Percentiles rank a stretch among this genome's conserved stretches.
phyloP scores from a whole-genome alignment of 1,284 basidiomycete species.

The Sanghuangporus baumii region DNA sequence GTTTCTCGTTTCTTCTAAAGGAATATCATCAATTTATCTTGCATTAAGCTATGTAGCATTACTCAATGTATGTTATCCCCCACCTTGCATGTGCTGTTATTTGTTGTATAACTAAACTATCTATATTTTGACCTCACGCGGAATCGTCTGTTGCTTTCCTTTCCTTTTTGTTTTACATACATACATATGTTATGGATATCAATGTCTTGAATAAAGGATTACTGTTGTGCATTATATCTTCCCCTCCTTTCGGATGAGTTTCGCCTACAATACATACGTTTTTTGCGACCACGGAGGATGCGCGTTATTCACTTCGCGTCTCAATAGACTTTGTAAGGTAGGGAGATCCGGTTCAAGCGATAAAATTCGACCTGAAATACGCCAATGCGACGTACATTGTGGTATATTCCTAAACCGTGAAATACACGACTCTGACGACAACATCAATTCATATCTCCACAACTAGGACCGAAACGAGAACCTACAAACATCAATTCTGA shows the following conservation, averaged over 20 bases:
- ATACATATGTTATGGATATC: background rate
- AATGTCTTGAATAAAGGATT: background rate
- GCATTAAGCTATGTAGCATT: slow-evolving; percentile 17
- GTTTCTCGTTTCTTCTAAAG: background rate
- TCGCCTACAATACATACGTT: background rate
- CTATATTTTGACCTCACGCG: background rate
- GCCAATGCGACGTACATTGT: no score
- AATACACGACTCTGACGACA: no score
- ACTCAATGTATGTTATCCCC: slow-evolving; percentile 16
- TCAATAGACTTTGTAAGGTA: no score
- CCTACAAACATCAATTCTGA: slow-evolving; percentile 25
- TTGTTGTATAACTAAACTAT: slow-evolving; percentile 16
- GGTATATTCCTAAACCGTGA: no score
- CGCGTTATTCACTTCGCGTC: background rate
- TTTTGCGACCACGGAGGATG: background rate
- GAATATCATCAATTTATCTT: slow-evolving; percentile 2
- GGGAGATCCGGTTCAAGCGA: no score
- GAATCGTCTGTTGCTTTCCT: background rate
- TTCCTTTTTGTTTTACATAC: no score
- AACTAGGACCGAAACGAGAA: no score
- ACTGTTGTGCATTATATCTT: background rate
- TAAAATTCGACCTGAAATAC: no score
- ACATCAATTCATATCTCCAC: no score
- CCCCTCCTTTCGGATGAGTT: background rate
- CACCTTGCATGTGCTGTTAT: slow-evolving; percentile 11